These are phyloP conservation scores for Lachnellula occidentalis DNA, from an alignment of 2,329 filamentous ascomycete species.

Conservation along the genomic window DNA sequence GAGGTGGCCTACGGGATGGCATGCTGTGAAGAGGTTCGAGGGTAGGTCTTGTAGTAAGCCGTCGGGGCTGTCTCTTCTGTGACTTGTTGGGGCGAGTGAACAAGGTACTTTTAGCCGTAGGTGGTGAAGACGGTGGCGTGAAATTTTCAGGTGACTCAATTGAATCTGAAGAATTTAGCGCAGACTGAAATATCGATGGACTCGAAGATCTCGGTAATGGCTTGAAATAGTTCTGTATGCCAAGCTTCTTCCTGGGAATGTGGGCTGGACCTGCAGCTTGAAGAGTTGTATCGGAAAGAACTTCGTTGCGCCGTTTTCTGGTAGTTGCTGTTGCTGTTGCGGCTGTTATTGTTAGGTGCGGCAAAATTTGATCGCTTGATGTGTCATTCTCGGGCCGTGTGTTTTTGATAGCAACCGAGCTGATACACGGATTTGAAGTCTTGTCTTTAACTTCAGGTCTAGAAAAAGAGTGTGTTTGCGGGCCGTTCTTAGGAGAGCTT, in stretches of 20 bases:
- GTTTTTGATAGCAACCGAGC: neutral
- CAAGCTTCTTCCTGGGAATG: conserved; percentile 10
- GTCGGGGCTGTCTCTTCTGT: conserved; percentile 10
- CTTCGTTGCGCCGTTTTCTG: neutral
- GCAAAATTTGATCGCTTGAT: too few species aligned
- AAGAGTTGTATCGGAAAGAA: neutral
- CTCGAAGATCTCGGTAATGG: conserved; percentile 16
- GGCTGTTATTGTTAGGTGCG: too few species aligned
- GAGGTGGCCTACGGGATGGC: neutral
- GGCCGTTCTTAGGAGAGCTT: too few species aligned
- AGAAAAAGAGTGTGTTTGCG: too few species aligned
- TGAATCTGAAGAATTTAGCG: conserved; percentile 8
- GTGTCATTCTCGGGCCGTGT: too few species aligned
- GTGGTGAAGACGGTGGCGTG: conserved; percentile 14
- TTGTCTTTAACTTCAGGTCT: too few species aligned
- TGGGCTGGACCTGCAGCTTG: conserved; percentile 5
- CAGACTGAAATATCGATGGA: conserved; percentile 7
- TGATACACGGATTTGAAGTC: too few species aligned
- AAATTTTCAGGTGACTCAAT: conserved; percentile 1
- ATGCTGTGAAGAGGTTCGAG: conserved; percentile 1
- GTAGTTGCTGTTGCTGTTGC: neutral
- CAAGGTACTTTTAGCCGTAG: neutral
- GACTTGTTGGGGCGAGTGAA: neutral
- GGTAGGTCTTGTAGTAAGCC: conserved; percentile 16
- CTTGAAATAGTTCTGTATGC: conserved; percentile 27